Base-by-base conservation (phyloP, 2,329 filamentous ascomycete genomes). In the Pseudogymnoascus sp. region DNA sequence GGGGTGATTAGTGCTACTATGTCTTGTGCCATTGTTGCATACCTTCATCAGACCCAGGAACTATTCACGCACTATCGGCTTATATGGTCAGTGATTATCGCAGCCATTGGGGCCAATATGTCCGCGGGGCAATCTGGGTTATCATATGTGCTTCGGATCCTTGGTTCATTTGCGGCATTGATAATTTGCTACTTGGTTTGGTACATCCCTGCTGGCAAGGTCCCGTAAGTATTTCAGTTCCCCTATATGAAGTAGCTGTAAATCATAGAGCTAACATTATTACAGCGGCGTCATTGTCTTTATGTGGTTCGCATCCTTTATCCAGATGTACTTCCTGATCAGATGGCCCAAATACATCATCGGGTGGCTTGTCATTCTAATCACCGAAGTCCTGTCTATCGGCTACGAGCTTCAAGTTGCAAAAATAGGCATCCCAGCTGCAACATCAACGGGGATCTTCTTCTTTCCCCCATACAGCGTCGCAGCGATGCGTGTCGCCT, bases 331-430 rank as follows among this genome's bases (percentile, higher is more conserved):
- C 29, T 60, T 60, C 16, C 21, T 60, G 4, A 35, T 60, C 31
- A 60, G 58, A 38, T 60, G 35, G 29, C 58, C 29, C 29, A 33
- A 38, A 60, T 60, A 60, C 35, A 33, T 60, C 23, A 60, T 60
- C n/a, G 58, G 29, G 8, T 60, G 58, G 58, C 58, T 60, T 39
- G 58, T 60, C 14, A 39, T 38, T 60, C 29, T 60, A 41, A 60
- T 85, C 62, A 84, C 83, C 0, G 78, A 80, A 58, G 76, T 83
- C 4, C 74, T 85, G 68, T 84, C 87, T 41, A 78, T 89, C 39
- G 85, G 88, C 16, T 91, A 91, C 68, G 87, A 90, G 71, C 78
- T 91, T 0, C 85, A 91, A 72, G 86, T 86, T 2, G 76, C 79
- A 14, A 83, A 85, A 65, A 77, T 91, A 31, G 89, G 88, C 4